A percentile compares a stretch with the other conserved stretches of the same genome.
Evolutionary conservation across 148 eudicot genomes (phyloP).

Genomic region (Camellia lanceoleosa): DNA sequence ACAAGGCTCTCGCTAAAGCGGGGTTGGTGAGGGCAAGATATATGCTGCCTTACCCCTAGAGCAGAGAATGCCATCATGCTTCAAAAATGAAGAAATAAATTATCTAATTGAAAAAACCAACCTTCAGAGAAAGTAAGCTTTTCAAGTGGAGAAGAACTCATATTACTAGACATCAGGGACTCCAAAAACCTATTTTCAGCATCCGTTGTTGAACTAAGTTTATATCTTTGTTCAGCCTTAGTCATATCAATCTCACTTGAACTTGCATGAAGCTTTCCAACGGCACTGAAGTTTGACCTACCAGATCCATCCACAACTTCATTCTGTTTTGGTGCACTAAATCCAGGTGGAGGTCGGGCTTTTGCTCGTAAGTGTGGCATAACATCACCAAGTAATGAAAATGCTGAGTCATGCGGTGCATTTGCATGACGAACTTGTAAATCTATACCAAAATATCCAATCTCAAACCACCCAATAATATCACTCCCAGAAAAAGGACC

Average conservation of each 20-base stretch:
- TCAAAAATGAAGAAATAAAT: conserved; percentile 5
- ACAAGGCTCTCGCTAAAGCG: too few species aligned
- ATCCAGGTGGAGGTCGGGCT: conserved; percentile 91
- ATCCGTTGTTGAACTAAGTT: conserved; percentile 48
- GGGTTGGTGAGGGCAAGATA: too few species aligned
- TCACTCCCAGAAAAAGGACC: conserved; percentile 92
- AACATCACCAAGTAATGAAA: conserved; percentile 76
- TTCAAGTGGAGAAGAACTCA: conserved; percentile 41
- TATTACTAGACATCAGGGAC: conserved; percentile 74
- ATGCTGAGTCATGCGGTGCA: conserved; percentile 68
- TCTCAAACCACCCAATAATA: conserved; percentile 97
- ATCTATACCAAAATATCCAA: conserved; percentile 91
- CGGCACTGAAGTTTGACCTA: conserved; percentile 39
- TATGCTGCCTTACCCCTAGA: not conserved
- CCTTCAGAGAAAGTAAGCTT: conserved; percentile 69
- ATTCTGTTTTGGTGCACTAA: conserved; percentile 53
- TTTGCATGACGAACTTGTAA: conserved; percentile 71
- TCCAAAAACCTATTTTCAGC: conserved; percentile 82
- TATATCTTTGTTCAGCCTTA: conserved; percentile 48
- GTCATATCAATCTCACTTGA: conserved; percentile 38
- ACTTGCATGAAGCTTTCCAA: conserved; percentile 45
- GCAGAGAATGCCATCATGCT: not conserved
- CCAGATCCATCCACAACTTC: conserved; percentile 49
- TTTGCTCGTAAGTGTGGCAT: conserved; percentile 96
- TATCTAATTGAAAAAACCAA: conserved; percentile 15